These are phyloP conservation scores for Trametes maxima DNA, from an alignment of 768 basidiomycete genomes.

Conservation along the genomic window DNA sequence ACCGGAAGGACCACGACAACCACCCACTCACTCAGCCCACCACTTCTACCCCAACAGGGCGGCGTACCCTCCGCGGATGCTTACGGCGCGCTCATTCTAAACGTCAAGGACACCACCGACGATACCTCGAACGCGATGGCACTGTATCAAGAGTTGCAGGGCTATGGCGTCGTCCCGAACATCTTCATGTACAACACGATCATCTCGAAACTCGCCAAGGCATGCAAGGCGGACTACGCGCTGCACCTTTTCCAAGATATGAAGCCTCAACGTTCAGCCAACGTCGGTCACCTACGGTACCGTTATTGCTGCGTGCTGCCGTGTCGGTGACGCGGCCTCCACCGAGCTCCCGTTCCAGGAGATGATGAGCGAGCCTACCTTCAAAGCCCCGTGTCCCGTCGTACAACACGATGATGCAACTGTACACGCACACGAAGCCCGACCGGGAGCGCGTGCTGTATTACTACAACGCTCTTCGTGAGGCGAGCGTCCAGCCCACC, in stretches of 20 bases:
- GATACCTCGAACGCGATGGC: conserved; percentile 86
- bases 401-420: conserved; percentile 99
- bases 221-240: conserved; percentile 89
- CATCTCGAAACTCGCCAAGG: conserved; percentile 94
- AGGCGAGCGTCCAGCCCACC: conserved; percentile 68
- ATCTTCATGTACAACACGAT: conserved; percentile 95
- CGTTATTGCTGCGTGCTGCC: conserved; percentile 89
- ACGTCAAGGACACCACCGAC: conserved; percentile 93
- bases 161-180: conserved; percentile 71
- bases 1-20: too few relatives aligned
- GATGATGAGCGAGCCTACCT: conserved; percentile 74
- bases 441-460: conserved; percentile 76
- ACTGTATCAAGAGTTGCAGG: conserved; percentile 78
- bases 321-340: conserved; percentile 83
- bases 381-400: conserved; percentile 91
- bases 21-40: too few relatives aligned
- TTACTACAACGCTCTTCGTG: conserved; percentile 70
- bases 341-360: conserved; percentile 86
- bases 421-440: conserved; percentile 90
- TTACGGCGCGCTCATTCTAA: conserved; percentile 87
- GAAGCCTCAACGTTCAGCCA: conserved; percentile 66
- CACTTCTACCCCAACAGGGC: conserved; percentile 75
- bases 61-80: conserved; percentile 84
- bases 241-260: conserved; percentile 87
- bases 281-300: conserved; percentile 94